Percentiles rank a stretch among this genome's conserved stretches.
Conservation (phyloP, 495 filamentous ascomycete species). For the Tuber microsphaerosporum region DNA sequence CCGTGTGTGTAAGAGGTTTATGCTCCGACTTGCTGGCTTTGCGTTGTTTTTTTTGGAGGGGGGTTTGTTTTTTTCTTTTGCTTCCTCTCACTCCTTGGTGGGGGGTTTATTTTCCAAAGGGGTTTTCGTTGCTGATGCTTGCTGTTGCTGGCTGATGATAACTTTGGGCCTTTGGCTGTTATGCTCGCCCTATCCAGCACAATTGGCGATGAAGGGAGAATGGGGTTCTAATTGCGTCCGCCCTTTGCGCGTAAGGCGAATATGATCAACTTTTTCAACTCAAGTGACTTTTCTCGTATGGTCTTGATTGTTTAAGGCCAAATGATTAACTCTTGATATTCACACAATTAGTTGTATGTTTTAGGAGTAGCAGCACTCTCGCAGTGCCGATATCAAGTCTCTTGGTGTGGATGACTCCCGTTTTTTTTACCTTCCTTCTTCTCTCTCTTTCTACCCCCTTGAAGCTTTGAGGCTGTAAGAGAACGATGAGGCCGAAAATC, state of each 20-base stretch:
- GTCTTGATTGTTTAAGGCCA: not conserved
- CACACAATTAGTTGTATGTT: not conserved
- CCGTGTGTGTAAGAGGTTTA: slow-evolving; percentile 1
- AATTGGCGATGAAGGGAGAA: not conserved
- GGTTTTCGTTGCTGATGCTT: not conserved
- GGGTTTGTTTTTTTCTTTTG: not conserved
- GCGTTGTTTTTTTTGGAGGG: not conserved
- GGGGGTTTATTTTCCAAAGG: not conserved
- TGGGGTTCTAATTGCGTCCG: not conserved
- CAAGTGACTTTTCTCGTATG: not conserved
- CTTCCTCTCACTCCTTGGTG: not conserved
- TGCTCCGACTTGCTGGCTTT: slow-evolving; percentile 2
- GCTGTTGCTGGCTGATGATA: not conserved
- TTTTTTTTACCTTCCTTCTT: not conserved
- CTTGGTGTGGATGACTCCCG: not conserved
- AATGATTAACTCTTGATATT: not conserved
- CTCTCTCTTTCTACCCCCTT: not conserved
- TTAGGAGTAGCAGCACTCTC: not conserved
- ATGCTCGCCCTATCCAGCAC: not conserved
- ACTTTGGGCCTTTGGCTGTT: not conserved
- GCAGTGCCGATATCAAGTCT: not conserved
- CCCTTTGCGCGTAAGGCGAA: not conserved
- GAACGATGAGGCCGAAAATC: not conserved
- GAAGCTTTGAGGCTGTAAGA: not conserved
- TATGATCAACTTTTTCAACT: not conserved